A percentile compares a stretch with the other conserved stretches of the same genome.
Evolutionary conservation across 2,329 filamentous ascomycete species (phyloP).

Genomic region (Fusarium sp.): DNA sequence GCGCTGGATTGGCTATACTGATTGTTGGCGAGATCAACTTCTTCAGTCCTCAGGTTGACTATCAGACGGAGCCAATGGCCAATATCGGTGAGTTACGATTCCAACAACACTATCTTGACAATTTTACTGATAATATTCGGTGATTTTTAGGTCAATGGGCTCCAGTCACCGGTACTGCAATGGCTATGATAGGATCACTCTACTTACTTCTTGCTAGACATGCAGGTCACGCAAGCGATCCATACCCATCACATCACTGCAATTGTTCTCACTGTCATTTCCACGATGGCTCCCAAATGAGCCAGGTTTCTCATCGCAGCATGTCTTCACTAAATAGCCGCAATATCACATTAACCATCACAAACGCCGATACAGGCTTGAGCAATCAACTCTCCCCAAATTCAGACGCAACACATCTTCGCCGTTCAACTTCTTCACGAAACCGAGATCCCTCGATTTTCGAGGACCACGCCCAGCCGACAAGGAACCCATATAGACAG

Average conservation of each 20-base stretch:
- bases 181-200: conserved; percentile 70
- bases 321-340: conserved; percentile 3
- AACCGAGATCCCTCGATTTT: neutral
- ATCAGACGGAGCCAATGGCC: conserved; percentile 72
- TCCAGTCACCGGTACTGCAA: conserved; percentile 68
- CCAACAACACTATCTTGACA: fast-evolving
- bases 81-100: conserved; percentile 64
- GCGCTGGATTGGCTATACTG: conserved; percentile 70
- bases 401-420: neutral
- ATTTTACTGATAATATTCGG: neutral
- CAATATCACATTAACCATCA: neutral
- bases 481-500: conserved; percentile 49
- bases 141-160: conserved; percentile 66
- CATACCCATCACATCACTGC: conserved; percentile 12
- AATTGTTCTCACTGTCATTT: conserved; percentile 25
- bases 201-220: conserved; percentile 63
- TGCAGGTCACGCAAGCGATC: conserved; percentile 12
- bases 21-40: conserved; percentile 75
- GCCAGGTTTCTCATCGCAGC: neutral
- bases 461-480: conserved; percentile 35
- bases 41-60: conserved; percentile 67
- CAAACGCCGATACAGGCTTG: neutral
- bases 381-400: neutral
- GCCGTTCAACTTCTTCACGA: neutral
- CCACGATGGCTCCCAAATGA: neutral